Conservation (phyloP, 805 yeast genomes). For the Isabelozyma gotoi region DNA sequence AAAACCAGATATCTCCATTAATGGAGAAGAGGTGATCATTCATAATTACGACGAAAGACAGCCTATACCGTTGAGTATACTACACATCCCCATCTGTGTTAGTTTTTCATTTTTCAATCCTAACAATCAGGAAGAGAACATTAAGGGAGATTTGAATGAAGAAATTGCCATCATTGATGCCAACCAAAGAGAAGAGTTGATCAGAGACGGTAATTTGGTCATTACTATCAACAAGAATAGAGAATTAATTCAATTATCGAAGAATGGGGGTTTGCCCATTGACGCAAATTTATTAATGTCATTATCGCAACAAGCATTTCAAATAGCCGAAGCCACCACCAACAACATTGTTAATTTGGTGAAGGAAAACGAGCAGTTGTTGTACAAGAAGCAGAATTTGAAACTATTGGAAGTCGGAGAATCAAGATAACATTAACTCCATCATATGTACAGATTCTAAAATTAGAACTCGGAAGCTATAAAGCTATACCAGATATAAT, state of each 20-base stretch:
- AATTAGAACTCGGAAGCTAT: too few relatives aligned
- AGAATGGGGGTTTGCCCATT: slow-evolving; percentile 86
- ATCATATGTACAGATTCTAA: too few relatives aligned
- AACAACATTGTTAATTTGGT: slow-evolving; percentile 58
- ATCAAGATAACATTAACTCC: slow-evolving; percentile 24
- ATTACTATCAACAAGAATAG: slow-evolving; percentile 86
- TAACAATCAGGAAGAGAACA: slow-evolving; percentile 59
- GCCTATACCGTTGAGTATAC: slow-evolving; percentile 79
- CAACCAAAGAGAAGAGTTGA: slow-evolving; percentile 68
- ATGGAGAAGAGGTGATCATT: slow-evolving; percentile 56
- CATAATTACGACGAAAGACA: slow-evolving; percentile 77
- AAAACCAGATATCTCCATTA: slow-evolving; percentile 72
- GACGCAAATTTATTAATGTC: slow-evolving; percentile 68
- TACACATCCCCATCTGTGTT: slow-evolving; percentile 88
- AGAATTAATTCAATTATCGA: slow-evolving; percentile 85
- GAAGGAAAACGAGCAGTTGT: slow-evolving; percentile 49
- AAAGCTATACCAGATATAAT: too few relatives aligned
- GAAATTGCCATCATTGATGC: slow-evolving; percentile 77
- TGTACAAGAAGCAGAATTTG: slow-evolving; percentile 39
- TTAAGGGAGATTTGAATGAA: slow-evolving; percentile 60
- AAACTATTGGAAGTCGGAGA: slow-evolving; percentile 38
- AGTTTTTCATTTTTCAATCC: slow-evolving; percentile 86
- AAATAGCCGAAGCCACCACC: slow-evolving; percentile 62
- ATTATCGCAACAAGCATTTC: slow-evolving; percentile 65
- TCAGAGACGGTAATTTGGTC: slow-evolving; percentile 77